Evolutionary conservation across 768 basidiomycete species (phyloP).

Genomic region (Candolleomyces efflorescens): DNA sequence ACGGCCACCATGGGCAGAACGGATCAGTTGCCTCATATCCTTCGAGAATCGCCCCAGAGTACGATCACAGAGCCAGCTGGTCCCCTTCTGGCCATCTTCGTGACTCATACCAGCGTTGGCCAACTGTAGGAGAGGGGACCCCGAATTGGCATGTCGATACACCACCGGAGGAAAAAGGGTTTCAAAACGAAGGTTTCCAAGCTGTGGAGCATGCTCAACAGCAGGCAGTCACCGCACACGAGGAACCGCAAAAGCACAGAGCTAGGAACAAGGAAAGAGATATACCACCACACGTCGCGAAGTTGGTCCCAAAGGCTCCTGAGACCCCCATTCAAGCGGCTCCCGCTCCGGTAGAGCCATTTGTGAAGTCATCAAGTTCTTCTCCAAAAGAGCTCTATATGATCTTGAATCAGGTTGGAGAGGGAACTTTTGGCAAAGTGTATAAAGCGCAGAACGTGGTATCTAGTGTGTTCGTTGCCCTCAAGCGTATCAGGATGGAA

Average conservation of each 20-base stretch:
- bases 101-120: too few relatives aligned
- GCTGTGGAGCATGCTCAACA: too few relatives aligned
- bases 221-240: neutral
- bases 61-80: neutral
- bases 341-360: neutral
- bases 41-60: neutral
- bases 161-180: too few relatives aligned
- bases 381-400: slow-evolving; percentile 63
- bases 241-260: neutral
- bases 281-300: too few relatives aligned
- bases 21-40: neutral
- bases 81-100: too few relatives aligned
- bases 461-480: slow-evolving; percentile 74
- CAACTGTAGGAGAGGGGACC: too few relatives aligned
- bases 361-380: slow-evolving; percentile 12
- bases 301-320: neutral
- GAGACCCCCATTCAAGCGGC: neutral
- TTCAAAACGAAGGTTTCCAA: too few relatives aligned
- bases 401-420: slow-evolving; percentile 91
- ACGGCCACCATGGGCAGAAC: neutral
- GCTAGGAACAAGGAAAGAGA: too few relatives aligned
- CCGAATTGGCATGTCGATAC: too few relatives aligned
- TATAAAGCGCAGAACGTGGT: slow-evolving; percentile 87
- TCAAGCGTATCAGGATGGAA: slow-evolving; percentile 98
- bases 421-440: slow-evolving; percentile 98